Conservation (phyloP, 73 alveolate genomes). For the Tetrahymena thermophila region DNA sequence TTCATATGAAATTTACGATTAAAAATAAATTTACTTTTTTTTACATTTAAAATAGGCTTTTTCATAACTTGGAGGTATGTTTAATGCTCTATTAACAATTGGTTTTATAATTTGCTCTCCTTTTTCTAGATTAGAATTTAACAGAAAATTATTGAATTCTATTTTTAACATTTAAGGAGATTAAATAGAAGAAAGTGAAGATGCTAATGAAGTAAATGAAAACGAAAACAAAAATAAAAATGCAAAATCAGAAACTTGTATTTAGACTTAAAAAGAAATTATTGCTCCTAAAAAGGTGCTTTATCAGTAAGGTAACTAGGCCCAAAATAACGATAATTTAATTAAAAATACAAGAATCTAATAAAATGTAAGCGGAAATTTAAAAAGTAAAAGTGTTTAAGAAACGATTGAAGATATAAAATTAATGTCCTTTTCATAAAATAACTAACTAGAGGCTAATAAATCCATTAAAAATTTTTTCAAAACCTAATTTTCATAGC, state of each 20-base stretch:
- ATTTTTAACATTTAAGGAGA: neutral
- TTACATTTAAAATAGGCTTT: neutral
- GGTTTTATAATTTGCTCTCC: neutral
- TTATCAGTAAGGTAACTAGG: too few relatives aligned
- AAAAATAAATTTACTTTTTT: too few relatives aligned
- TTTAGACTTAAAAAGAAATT: too few relatives aligned
- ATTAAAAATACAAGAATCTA: too few relatives aligned
- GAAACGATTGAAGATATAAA: neutral
- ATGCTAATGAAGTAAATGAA: neutral
- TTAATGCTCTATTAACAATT: neutral
- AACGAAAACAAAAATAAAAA: neutral
- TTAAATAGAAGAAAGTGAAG: neutral
- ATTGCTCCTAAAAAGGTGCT: neutral
- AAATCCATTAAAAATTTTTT: neutral
- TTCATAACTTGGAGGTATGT: neutral
- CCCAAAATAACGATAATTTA: too few relatives aligned
- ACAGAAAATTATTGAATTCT: neutral
- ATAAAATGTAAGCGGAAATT: too few relatives aligned
- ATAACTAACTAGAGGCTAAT: neutral
- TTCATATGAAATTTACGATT: too few relatives aligned
- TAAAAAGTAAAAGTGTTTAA: neutral
- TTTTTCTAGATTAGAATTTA: neutral
- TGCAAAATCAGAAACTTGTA: neutral
- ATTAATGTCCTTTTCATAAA: too few relatives aligned
- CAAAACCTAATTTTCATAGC: neutral